A percentile compares a stretch with the other conserved stretches of the same genome.
Evolutionary conservation across 768 basidiomycete genomes (phyloP).

Genomic region (Xerocomellus amylosporus): DNA sequence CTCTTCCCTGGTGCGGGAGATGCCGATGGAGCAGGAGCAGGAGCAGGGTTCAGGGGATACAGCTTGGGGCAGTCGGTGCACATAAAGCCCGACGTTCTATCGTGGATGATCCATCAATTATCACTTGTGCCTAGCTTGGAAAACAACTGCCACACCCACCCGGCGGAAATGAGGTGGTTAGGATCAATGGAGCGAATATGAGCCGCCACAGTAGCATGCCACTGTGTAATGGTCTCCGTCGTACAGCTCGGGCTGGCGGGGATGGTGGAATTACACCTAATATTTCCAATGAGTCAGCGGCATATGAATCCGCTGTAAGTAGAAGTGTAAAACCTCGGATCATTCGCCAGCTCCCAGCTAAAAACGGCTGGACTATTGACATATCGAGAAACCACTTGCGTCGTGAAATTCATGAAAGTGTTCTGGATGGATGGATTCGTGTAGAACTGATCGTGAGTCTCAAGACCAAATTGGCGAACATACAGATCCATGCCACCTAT

Average conservation of each 20-base stretch:
- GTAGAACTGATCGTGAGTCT: constrained; percentile 59
- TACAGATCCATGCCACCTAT: constrained; percentile 67
- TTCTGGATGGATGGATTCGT: constrained; percentile 46
- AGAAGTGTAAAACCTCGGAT: constrained; percentile 46
- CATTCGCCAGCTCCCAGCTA: constrained; percentile 63
- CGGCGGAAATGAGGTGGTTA: constrained; percentile 63
- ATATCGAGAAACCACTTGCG: constrained; percentile 54
- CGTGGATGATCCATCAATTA: constrained; percentile 9
- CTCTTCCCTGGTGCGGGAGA: constrained; percentile 40
- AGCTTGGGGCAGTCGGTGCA: constrained; percentile 57
- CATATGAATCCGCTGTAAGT: background rate
- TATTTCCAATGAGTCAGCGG: constrained; percentile 1
- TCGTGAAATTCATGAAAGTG: constrained; percentile 57
- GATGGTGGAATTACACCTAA: constrained; percentile 58
- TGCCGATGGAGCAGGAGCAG: constrained; percentile 37
- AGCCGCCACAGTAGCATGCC: constrained; percentile 49
- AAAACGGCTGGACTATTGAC: constrained; percentile 51
- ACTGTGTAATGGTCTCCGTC: constrained; percentile 51
- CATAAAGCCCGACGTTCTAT: constrained; percentile 53
- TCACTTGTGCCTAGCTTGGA: background rate
- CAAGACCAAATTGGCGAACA: constrained; percentile 45
- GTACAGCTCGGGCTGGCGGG: constrained; percentile 42
- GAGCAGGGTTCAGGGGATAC: constrained; percentile 37
- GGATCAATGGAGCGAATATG: constrained; percentile 49
- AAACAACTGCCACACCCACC: constrained; percentile 38